Conservation (phyloP, 352 stramenopile genomes). For the Phytophthora uliginosa region DNA sequence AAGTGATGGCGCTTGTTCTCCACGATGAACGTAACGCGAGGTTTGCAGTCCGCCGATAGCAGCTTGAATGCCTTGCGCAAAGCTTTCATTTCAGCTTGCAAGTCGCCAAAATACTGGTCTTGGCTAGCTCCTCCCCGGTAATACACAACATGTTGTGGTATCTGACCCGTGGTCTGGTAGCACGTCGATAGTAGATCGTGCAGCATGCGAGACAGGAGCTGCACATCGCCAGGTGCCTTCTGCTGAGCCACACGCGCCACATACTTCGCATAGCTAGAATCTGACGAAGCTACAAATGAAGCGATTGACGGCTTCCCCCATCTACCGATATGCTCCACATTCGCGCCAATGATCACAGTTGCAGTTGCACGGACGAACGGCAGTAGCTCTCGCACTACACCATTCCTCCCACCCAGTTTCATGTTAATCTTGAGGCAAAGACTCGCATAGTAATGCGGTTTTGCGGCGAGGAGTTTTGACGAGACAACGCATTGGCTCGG, state of each 20-base stretch:
- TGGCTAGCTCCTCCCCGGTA: background rate
- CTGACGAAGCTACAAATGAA: background rate
- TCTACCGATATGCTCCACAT: background rate
- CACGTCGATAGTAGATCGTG: background rate
- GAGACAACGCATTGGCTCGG: background rate
- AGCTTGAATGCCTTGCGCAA: background rate
- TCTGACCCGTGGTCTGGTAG: background rate
- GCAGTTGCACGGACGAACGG: background rate
- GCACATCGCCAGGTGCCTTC: background rate
- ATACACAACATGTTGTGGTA: background rate
- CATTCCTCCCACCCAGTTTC: background rate
- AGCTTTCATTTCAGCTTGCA: background rate
- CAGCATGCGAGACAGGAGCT: background rate
- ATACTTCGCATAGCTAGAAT: background rate
- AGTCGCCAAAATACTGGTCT: background rate
- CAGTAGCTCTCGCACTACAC: background rate
- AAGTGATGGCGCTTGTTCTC: background rate
- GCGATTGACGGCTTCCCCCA: background rate
- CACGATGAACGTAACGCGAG: background rate
- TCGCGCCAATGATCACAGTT: background rate
- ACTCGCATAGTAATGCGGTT: background rate
- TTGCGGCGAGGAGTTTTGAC: background rate
- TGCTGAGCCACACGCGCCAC: background rate
- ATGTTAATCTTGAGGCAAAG: background rate
- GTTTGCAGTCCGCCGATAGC: background rate